A percentile compares a stretch with the other conserved stretches of the same genome.
Conservation (phyloP, 1,284 basidiomycete species). For the Ustilago hordei region DNA sequence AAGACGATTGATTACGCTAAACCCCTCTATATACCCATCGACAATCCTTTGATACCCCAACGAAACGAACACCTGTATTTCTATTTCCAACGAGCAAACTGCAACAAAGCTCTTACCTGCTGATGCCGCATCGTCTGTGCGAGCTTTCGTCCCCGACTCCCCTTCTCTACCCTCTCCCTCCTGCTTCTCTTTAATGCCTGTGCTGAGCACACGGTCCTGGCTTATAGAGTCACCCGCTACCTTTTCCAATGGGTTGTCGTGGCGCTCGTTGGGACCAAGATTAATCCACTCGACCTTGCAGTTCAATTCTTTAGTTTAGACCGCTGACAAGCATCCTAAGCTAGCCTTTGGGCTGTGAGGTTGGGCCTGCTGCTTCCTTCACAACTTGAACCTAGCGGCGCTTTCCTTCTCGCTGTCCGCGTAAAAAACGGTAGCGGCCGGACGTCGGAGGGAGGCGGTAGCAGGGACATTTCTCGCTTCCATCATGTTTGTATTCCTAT, state of each 20-base stretch:
- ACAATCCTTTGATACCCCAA: conserved; percentile 17
- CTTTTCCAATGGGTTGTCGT: conserved; percentile 50
- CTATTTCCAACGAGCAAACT: conserved; percentile 1
- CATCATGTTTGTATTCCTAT: not conserved
- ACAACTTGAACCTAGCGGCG: conserved; percentile 58
- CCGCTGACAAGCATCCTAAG: conserved; percentile 50
- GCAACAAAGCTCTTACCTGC: not conserved
- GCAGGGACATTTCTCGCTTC: conserved; percentile 37
- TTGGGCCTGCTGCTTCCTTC: conserved; percentile 51
- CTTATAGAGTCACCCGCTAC: conserved; percentile 60
- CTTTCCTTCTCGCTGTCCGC: conserved; percentile 44
- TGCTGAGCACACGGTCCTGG: conserved; percentile 51
- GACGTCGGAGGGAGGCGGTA: conserved; percentile 57
- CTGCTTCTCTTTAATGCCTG: conserved; percentile 3
- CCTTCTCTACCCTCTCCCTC: not conserved
- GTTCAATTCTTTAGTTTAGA: conserved; percentile 5
- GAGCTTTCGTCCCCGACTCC: not conserved
- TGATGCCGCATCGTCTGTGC: not conserved
- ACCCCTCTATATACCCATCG: conserved; percentile 22
- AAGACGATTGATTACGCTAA: conserved; percentile 75
- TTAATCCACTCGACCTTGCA: conserved; percentile 23
- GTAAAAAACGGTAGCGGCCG: conserved; percentile 33
- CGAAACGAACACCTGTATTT: conserved; percentile 17
- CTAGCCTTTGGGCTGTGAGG: not conserved
- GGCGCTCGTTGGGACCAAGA: conserved; percentile 62